Evolutionary conservation across 1,284 basidiomycete species (phyloP), one percentile per base, ranked within the genome.

Genomic region (Cutaneotrichosporon mucoides): DNA sequence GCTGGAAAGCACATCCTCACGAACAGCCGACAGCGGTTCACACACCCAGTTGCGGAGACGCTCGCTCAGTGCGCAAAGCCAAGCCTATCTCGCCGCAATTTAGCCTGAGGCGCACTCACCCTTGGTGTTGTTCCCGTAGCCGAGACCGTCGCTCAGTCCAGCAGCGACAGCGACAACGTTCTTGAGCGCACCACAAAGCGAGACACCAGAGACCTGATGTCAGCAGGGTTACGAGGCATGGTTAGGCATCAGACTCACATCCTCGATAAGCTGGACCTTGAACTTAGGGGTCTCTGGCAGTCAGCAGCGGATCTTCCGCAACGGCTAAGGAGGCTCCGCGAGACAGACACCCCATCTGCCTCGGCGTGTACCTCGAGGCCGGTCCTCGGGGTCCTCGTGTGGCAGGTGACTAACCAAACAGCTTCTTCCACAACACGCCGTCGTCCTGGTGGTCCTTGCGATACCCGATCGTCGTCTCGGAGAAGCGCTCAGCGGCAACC

Each of bases 381-480:
- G 38, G 38, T 40, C 38, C 24, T 24, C 24, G 24, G 24, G 24
- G 24, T 24, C 24, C 24, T 24, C 24, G 24, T 24, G 24, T 24
- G 24, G 3, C 24, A 24, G 12, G 38, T 40, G 9, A 12, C 70
- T 53, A 53, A 76, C 73, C 73, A 62, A 82, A 82, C 13, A 82
- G 70, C 68, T 78, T 77, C 66, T 79, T 76, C 78, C 78, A 81
- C 60, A 80, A 66, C 58, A 79, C 68, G 8, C 80, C 81, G 45
- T 75, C 72, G 56, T 74, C 62, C 41, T 68, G 76, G 37, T 74
- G 60, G 3, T 38, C 49, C 33, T 67, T 77, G 38, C 81, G 72
- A 68, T 83, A 84, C 1, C 82, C 83, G 62, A 84, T 79, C 2
- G 83, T 84, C 7, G 83, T 84, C 71, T 84, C 83, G n/a, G 76